These are phyloP conservation scores for Ceratocystis cubensis DNA, from an alignment of 2,329 filamentous ascomycete species.

Conservation along the genomic window DNA sequence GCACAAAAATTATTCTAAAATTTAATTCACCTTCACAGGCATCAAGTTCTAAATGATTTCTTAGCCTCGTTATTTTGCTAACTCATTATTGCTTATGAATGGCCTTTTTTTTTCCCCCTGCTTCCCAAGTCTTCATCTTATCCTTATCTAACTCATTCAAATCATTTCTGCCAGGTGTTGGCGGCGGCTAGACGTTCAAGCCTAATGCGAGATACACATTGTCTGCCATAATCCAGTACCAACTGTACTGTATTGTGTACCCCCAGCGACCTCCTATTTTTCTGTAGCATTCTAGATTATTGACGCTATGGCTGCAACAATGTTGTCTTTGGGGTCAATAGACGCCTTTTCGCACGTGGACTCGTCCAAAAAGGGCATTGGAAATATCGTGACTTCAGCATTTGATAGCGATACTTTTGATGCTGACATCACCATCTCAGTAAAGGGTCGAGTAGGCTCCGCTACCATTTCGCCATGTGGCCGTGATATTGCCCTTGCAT, in stretches of 20 bases:
- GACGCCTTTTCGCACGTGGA: constrained; percentile 26
- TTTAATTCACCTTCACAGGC: not conserved
- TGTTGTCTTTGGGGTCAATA: not conserved
- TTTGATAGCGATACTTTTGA: constrained; percentile 83
- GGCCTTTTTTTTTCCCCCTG: not conserved
- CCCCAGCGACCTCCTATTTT: not conserved
- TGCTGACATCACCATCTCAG: constrained; percentile 68
- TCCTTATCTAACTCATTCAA: not conserved
- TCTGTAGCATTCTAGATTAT: not conserved
- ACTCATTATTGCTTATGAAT: not conserved
- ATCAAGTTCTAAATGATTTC: not conserved
- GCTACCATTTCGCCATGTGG: constrained; percentile 88
- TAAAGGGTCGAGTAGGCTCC: constrained; percentile 71
- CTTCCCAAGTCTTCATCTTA: not conserved
- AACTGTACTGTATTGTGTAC: not conserved
- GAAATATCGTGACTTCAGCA: constrained; percentile 50
- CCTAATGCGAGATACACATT: not conserved
- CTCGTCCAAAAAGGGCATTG: constrained; percentile 37
- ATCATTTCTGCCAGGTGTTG: not conserved
- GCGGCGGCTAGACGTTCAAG: not conserved
- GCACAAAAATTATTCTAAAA: not conserved
- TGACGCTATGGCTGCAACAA: not conserved
- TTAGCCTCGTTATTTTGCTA: not conserved
- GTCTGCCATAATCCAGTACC: not conserved
- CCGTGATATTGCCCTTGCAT: constrained; percentile 79